phyloP scores from a whole-genome alignment of 768 basidiomycete genomes.

The Macrolepiota dolichaula region DNA sequence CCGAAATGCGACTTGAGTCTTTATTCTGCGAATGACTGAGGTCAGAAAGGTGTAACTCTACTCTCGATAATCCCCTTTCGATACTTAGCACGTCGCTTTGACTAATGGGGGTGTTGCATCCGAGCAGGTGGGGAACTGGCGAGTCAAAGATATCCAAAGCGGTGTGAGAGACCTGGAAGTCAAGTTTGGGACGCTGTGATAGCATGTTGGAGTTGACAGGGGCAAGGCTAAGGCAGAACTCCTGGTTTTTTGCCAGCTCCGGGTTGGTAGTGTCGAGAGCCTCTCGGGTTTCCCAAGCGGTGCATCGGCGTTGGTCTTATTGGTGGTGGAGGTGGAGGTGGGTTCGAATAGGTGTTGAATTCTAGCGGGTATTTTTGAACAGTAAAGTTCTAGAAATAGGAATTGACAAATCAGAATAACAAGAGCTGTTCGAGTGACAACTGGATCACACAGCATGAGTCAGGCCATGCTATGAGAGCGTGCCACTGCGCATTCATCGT shows the following conservation, averaged over 20 bases:
- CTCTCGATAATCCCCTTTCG: constrained; percentile 13
- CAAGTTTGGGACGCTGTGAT: neutral
- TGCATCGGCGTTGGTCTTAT: neutral
- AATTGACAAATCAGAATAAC: neutral
- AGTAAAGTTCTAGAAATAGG: neutral
- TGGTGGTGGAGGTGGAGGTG: neutral
- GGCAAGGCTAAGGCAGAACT: neutral
- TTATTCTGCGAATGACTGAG: constrained; percentile 2
- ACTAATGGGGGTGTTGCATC: constrained; percentile 18
- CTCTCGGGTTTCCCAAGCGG: neutral
- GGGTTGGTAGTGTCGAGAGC: neutral
- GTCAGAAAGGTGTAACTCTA: constrained; percentile 6
- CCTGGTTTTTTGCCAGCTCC: neutral
- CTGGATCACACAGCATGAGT: neutral
- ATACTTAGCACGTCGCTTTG: constrained; percentile 15
- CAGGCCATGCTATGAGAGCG: neutral
- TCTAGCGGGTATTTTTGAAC: neutral
- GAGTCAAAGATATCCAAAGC: constrained; percentile 11
- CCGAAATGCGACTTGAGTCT: constrained; percentile 12
- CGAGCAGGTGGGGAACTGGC: constrained; percentile 19
- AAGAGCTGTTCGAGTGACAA: neutral
- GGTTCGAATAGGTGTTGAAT: neutral
- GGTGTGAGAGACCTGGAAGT: neutral
- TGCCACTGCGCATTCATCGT: neutral
- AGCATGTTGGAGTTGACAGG: neutral